A percentile compares a stretch with the other conserved stretches of the same genome.
Conservation (phyloP, 495 filamentous ascomycete genomes). For the Talaromyces proteolyticus region DNA sequence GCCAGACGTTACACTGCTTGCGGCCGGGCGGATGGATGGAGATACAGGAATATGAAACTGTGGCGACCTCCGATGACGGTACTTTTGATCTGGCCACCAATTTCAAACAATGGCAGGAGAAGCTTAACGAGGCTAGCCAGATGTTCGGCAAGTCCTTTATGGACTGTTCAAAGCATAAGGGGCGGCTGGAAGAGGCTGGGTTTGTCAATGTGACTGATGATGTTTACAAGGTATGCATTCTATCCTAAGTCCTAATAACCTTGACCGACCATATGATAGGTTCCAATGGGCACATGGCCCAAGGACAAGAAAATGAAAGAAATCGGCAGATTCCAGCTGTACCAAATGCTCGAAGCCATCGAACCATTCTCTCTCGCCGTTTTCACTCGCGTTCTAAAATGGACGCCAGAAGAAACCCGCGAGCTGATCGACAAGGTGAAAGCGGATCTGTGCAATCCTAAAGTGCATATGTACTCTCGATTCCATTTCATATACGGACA, state of each 20-base stretch:
- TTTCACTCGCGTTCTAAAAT: conserved; percentile 51
- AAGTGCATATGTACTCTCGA: conserved; percentile 38
- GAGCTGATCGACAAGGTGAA: conserved; percentile 46
- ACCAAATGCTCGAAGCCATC: conserved; percentile 43
- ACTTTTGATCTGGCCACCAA: conserved; percentile 34
- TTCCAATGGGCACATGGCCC: conserved; percentile 48
- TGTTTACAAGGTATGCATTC: conserved; percentile 28
- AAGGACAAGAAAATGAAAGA: conserved; percentile 45
- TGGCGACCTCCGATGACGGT: conserved; percentile 47
- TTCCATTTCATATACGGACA: conserved; percentile 34
- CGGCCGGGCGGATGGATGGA: conserved; percentile 57
- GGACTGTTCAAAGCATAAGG: conserved; percentile 31
- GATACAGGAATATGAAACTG: conserved; percentile 48
- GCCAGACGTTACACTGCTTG: conserved; percentile 40
- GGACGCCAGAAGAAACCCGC: conserved; percentile 45
- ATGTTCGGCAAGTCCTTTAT: conserved; percentile 33
- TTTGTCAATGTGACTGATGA: conserved; percentile 48
- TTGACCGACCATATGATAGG: conserved; percentile 16
- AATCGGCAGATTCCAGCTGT: conserved; percentile 39
- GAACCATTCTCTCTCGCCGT: conserved; percentile 43
- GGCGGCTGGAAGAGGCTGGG: conserved; percentile 43
- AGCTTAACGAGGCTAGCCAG: conserved; percentile 26
- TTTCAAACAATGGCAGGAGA: conserved; percentile 20
- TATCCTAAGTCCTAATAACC: not conserved
- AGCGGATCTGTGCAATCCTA: conserved; percentile 44